Conservation (phyloP, 768 basidiomycete species). For the Auriscalpium orientale region DNA sequence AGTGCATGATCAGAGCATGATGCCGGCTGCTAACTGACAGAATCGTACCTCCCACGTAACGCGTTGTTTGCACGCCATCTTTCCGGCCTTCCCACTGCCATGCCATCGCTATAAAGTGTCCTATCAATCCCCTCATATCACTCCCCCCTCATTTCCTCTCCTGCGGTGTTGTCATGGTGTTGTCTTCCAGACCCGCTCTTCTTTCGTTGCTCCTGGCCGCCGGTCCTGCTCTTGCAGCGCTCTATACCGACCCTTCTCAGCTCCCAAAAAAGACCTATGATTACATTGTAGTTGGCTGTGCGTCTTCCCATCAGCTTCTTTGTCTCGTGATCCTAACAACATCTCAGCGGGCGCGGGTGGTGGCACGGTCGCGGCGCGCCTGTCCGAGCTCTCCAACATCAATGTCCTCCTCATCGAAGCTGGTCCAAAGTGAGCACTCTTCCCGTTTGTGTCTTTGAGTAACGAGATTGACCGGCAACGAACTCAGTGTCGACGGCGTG, state of each 20-base stretch:
- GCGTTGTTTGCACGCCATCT: too few relatives aligned
- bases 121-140: too few relatives aligned
- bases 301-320: neutral
- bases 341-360: neutral
- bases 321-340: neutral
- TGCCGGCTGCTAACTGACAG: too few relatives aligned
- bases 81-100: too few relatives aligned
- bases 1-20: too few relatives aligned
- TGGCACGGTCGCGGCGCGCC: neutral
- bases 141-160: too few relatives aligned
- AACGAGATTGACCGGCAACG: neutral
- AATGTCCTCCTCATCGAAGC: constrained; percentile 1
- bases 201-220: neutral
- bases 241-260: constrained; percentile 3
- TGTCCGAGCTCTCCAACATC: neutral
- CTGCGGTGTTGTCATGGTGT: neutral
- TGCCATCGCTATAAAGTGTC: too few relatives aligned
- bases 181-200: neutral
- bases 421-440: neutral
- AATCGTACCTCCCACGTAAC: too few relatives aligned
- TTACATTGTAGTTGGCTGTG: constrained; percentile 4
- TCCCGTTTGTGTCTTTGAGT: neutral
- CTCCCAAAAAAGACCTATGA: constrained; percentile 2
- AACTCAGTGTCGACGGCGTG: neutral
- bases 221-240: neutral